Evolutionary conservation across 2,329 filamentous ascomycete genomes (phyloP).

Genomic region (Ramularia endophylla): DNA sequence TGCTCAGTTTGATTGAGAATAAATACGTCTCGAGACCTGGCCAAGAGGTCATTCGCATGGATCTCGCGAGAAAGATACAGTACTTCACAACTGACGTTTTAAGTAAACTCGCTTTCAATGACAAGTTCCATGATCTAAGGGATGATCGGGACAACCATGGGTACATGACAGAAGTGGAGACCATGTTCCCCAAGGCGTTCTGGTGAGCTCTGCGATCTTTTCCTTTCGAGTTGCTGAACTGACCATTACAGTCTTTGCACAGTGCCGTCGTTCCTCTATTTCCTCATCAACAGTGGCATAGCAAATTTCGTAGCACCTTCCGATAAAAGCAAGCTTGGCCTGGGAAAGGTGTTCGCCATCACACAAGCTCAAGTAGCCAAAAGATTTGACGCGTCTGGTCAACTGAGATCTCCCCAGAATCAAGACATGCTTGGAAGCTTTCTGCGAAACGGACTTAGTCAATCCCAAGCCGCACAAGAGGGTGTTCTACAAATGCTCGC

Average conservation of each 20-base stretch:
- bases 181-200: slow-evolving; percentile 3
- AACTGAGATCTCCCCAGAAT: too few species aligned
- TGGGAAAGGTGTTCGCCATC: slow-evolving; percentile 6
- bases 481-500: slow-evolving; percentile 25
- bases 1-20: slow-evolving; percentile 3
- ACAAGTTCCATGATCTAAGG: slow-evolving; percentile 6
- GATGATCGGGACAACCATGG: slow-evolving; percentile 7
- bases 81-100: slow-evolving; percentile 9
- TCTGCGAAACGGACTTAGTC: slow-evolving; percentile 7
- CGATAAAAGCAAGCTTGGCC: neutral
- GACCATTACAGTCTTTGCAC: neutral
- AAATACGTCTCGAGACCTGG: neutral
- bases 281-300: slow-evolving; percentile 1
- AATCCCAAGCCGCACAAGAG: slow-evolving; percentile 5
- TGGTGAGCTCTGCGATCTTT: neutral
- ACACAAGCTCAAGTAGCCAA: slow-evolving; percentile 5
- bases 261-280: neutral
- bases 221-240: neutral
- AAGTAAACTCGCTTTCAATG: slow-evolving; percentile 8
- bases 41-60: slow-evolving; percentile 1
- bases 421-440: slow-evolving; percentile 11
- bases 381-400: neutral
- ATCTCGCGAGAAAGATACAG: slow-evolving; percentile 6
- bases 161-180: slow-evolving; percentile 9
- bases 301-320: slow-evolving; percentile 1